A percentile compares a stretch with the other conserved stretches of the same genome.
Evolutionary conservation across 1,284 basidiomycete genomes (phyloP).

Genomic region (Inonotus obliquus): DNA sequence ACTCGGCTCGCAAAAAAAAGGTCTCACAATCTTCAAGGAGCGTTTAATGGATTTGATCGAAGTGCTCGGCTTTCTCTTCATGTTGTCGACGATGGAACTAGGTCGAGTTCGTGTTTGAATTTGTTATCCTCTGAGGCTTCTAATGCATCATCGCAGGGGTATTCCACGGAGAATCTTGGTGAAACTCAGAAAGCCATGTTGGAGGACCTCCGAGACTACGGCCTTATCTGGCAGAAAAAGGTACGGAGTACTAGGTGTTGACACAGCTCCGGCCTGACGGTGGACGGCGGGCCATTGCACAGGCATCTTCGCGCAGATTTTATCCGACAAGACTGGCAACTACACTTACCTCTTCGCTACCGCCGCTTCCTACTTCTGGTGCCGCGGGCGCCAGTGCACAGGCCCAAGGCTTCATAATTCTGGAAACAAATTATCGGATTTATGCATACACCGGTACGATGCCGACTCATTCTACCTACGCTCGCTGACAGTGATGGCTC

Average conservation of each 20-base stretch:
- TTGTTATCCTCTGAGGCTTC: slow-evolving; percentile 8
- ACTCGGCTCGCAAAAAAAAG: slow-evolving; percentile 8
- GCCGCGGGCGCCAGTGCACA: slow-evolving; percentile 48
- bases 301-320: slow-evolving; percentile 75
- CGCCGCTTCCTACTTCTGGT: slow-evolving; percentile 58
- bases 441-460: slow-evolving; percentile 93
- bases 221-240: slow-evolving; percentile 82
- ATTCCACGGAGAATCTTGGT: slow-evolving; percentile 81
- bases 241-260: slow-evolving; percentile 34
- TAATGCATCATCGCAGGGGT: slow-evolving; percentile 55
- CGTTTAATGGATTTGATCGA: slow-evolving; percentile 90
- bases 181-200: slow-evolving; percentile 84
- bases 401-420: slow-evolving; percentile 85
- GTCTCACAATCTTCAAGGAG: slow-evolving; percentile 43
- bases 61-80: slow-evolving; percentile 92
- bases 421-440: slow-evolving; percentile 97
- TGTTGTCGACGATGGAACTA: slow-evolving; percentile 91
- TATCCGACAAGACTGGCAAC: slow-evolving; percentile 96
- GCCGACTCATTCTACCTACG: not conserved
- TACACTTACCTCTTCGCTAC: slow-evolving; percentile 82
- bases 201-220: slow-evolving; percentile 91
- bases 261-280: slow-evolving; percentile 8
- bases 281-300: slow-evolving; percentile 18
- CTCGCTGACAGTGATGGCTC: slow-evolving; percentile 18
- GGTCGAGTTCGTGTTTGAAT: slow-evolving; percentile 55